Conservation (phyloP, 2,329 filamentous ascomycete genomes). For the Mycosphaerella arachidis region DNA sequence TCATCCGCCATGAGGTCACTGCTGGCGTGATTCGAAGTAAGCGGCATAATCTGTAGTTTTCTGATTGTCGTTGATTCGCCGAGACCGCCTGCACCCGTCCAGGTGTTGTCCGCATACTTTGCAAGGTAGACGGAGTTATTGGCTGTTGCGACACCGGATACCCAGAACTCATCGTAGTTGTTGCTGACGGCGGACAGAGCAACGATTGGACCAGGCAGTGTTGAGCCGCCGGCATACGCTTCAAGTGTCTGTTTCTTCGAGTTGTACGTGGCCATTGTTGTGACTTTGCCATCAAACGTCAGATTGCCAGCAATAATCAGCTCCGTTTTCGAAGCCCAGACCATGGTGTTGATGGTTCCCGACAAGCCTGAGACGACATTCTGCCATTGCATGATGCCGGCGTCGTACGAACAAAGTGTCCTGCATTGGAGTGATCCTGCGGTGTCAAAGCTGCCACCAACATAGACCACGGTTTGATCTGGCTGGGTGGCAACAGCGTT, state of each 20-base stretch:
- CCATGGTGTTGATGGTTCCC: constrained; percentile 66
- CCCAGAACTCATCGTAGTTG: constrained; percentile 73
- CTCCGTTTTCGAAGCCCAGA: constrained; percentile 69
- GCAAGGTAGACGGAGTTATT: constrained; percentile 72
- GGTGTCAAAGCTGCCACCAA: constrained; percentile 77
- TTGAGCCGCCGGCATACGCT: constrained; percentile 55
- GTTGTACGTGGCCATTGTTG: constrained; percentile 70
- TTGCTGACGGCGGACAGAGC: constrained; percentile 69
- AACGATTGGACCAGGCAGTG: constrained; percentile 74
- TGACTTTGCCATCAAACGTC: constrained; percentile 59
- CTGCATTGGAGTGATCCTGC: constrained; percentile 81
- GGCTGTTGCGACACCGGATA: constrained; percentile 58
- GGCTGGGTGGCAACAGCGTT: constrained; percentile 71
- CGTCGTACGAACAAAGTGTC: constrained; percentile 74
- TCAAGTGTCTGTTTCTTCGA: constrained; percentile 63
- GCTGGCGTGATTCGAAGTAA: constrained; percentile 63
- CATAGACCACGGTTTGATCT: constrained; percentile 68
- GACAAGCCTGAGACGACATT: constrained; percentile 67
- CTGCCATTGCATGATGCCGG: constrained; percentile 68
- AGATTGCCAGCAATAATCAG: constrained; percentile 77
- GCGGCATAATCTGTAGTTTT: constrained; percentile 74
- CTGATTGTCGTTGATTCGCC: constrained; percentile 64
- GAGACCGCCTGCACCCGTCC: constrained; percentile 64
- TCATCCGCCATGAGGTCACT: constrained; percentile 60
- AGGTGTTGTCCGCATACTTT: constrained; percentile 68